Base-by-base conservation (phyloP, 2,329 filamentous ascomycete species). In the Colletotrichum echinochloae region DNA sequence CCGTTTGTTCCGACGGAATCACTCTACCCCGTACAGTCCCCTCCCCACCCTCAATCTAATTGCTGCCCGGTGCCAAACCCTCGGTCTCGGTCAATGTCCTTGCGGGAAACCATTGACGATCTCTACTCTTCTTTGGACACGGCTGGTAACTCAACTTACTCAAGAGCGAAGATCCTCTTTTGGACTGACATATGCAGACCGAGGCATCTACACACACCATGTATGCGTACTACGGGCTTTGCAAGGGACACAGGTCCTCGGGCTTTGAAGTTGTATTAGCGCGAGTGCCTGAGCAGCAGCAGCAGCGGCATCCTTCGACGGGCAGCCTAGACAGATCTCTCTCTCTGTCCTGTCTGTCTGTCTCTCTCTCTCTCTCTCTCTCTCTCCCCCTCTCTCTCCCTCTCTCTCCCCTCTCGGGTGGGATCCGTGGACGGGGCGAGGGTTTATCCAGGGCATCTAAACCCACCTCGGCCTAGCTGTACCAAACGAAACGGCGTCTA, bases 401-500 rank as follows among this genome's bases (percentile, higher is more conserved):
- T 57, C 8, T 30, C 35, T 52, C 60, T 52, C 56, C 46, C 60
- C 41, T 2, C 18, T 16, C 2, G 41, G 7, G 18, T 14, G 18
- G 18, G 41, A 59, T 54, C 55, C 49, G 41, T 49, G 54, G 61
- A 30, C 54, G 39, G 39, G n/a, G 46, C 46, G 41, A 39, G 28
- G 33, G 46, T 49, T 37, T 9, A n/a, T 3, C 33, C 28, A 37
- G 39, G 18, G 52, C 54, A 20, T 39, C 54, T 55, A 65, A 23
- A 23, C 48, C 55, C 23, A 33, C 39, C 44, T 44, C 26, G 37
- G 55, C 33, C 54, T 51, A 61, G 63, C 54, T 23, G 41, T 61
- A 48, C 63, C 66, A 60, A 70, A 57, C 56, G 62, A 70, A 70
- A 70, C 66, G 66, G 66, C 66, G 66, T 61, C 66, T 56, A 70